A percentile compares a stretch with the other conserved stretches of the same genome.
Evolutionary conservation across 75 land plant species (phyloP).

Genomic region (Adiantum capillusveneris): DNA sequence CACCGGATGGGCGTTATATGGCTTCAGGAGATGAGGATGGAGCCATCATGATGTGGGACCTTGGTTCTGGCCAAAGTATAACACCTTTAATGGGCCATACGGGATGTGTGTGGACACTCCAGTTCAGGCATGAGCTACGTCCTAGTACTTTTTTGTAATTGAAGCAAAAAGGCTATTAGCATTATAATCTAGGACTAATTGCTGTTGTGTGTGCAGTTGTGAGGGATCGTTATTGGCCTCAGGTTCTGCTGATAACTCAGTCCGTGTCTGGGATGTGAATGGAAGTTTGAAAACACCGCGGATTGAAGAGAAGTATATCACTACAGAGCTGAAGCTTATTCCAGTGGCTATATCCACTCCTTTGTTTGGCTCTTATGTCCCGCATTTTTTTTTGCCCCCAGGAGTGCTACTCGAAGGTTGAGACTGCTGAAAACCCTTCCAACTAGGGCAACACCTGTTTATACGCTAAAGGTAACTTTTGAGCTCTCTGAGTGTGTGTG

Average conservation of each 20-base stretch:
- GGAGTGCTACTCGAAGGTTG: slow-evolving; percentile 23
- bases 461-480: slow-evolving; percentile 46
- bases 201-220: slow-evolving; percentile 40
- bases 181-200: background rate
- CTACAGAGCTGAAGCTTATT: no score
- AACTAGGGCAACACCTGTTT: slow-evolving; percentile 93
- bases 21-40: slow-evolving; percentile 99
- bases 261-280: slow-evolving; percentile 94
- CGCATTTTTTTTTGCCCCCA: background rate
- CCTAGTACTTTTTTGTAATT: background rate
- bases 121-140: slow-evolving; percentile 49
- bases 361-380: background rate
- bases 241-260: slow-evolving; percentile 93
- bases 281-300: slow-evolving; percentile 58
- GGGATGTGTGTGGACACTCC: slow-evolving; percentile 89
- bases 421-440: slow-evolving; percentile 80
- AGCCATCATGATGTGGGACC: slow-evolving; percentile 93
- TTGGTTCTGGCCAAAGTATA: slow-evolving; percentile 72
- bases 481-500: background rate
- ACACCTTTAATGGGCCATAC: slow-evolving; percentile 87
- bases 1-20: slow-evolving; percentile 97
- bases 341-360: no score
- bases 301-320: slow-evolving; percentile 63
- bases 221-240: slow-evolving; percentile 95
- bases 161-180: background rate